Evolutionary conservation across 352 stramenopile species (phyloP).

Genomic region (Pythium periplocum): DNA sequence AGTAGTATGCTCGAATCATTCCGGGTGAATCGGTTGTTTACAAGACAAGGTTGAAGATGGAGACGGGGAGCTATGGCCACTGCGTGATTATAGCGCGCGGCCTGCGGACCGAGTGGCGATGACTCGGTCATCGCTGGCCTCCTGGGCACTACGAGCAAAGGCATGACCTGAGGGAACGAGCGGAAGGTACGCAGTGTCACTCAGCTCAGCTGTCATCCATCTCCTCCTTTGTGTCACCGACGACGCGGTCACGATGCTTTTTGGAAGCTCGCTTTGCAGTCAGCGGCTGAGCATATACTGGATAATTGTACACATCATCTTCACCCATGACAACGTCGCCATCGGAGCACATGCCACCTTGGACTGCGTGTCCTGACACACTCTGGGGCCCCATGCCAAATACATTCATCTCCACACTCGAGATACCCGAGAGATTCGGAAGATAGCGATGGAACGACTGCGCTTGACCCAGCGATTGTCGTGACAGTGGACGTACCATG

Average conservation of each 20-base stretch:
- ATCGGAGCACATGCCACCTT: slow-evolving; percentile 8
- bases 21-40: no score
- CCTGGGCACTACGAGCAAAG: no score
- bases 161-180: no score
- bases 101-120: no score
- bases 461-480: slow-evolving; percentile 28
- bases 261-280: not conserved
- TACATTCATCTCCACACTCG: slow-evolving; percentile 8
- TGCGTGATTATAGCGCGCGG: no score
- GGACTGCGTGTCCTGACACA: not conserved
- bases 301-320: not conserved
- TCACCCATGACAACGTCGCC: not conserved
- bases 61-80: no score
- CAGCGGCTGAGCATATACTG: not conserved
- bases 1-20: no score
- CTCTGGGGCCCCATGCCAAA: not conserved
- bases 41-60: no score
- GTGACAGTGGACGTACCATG: slow-evolving; percentile 38
- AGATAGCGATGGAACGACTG: slow-evolving; percentile 30
- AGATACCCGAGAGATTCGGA: slow-evolving; percentile 29
- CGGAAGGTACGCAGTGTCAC: no score
- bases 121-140: no score
- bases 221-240: not conserved
- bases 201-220: not conserved
- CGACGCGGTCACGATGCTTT: not conserved